These are phyloP conservation scores for Calonectria multiphialidica DNA, from an alignment of 2,329 filamentous ascomycete species.

Conservation along the genomic window DNA sequence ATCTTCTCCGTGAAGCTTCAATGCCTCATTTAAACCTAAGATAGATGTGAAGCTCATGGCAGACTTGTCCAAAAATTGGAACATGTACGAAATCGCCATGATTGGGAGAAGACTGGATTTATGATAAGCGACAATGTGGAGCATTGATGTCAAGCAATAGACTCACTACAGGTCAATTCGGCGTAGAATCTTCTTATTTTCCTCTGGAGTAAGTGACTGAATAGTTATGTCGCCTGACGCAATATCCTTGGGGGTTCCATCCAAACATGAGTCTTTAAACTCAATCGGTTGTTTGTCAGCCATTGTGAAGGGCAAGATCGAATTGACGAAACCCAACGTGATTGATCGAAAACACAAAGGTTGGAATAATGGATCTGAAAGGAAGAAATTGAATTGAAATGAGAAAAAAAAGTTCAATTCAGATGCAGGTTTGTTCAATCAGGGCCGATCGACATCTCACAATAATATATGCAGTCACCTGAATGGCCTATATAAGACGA, in stretches of 20 bases:
- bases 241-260: not conserved
- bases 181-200: slow-evolving; percentile 64
- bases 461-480: not conserved
- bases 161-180: slow-evolving; percentile 71
- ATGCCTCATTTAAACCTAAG: slow-evolving; percentile 60
- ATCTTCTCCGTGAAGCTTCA: slow-evolving; percentile 59
- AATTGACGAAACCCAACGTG: not conserved
- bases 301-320: not conserved
- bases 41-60: slow-evolving; percentile 63
- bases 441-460: not conserved
- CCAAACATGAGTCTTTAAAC: not conserved
- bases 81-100: slow-evolving; percentile 65
- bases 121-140: not conserved
- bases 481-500: too few relatives aligned
- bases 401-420: too few relatives aligned
- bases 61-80: slow-evolving; percentile 73
- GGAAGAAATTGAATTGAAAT: not conserved
- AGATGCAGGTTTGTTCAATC: not conserved
- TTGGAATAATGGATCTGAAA: not conserved
- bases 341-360: not conserved
- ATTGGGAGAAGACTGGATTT: slow-evolving; percentile 56
- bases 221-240: not conserved
- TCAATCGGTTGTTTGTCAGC: slow-evolving; percentile 2
- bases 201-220: slow-evolving; percentile 36
- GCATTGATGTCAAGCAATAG: not conserved